phyloP scores from a whole-genome alignment of 1,139 yeast genomes.

The Spathaspora sp. region DNA sequence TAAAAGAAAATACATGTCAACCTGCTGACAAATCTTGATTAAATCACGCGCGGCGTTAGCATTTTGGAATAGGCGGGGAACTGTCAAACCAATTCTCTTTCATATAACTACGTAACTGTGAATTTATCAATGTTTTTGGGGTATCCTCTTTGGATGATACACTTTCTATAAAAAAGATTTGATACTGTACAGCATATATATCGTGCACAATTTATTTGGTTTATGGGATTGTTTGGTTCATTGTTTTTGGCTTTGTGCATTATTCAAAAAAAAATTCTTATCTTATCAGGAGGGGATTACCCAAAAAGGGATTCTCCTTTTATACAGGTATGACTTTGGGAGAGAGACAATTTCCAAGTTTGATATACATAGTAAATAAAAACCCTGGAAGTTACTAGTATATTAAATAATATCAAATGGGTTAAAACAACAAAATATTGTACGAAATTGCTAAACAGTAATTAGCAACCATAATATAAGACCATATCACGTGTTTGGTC shows the following conservation, averaged over 20 bases:
- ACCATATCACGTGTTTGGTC: background rate
- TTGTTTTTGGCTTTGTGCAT: background rate
- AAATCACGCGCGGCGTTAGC: no score
- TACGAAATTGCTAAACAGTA: background rate
- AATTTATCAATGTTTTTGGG: no score
- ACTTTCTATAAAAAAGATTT: no score
- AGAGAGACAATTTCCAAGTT: background rate
- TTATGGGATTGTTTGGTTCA: background rate
- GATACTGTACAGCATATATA: no score
- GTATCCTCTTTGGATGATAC: no score
- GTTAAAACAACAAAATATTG: background rate
- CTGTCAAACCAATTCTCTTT: no score
- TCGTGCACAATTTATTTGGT: background rate
- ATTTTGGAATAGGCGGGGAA: no score
- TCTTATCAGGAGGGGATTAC: background rate
- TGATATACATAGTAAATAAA: background rate
- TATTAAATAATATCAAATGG: background rate
- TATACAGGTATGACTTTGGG: background rate
- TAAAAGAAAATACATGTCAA: no score
- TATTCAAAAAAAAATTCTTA: background rate
- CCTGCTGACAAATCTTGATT: no score
- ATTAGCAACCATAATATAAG: background rate
- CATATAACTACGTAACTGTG: no score
- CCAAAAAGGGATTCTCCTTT: background rate
- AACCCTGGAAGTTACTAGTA: background rate